These are phyloP conservation scores for Aquilaria yunnanensis DNA, from an alignment of 345 rosid species.

Conservation along the genomic window DNA sequence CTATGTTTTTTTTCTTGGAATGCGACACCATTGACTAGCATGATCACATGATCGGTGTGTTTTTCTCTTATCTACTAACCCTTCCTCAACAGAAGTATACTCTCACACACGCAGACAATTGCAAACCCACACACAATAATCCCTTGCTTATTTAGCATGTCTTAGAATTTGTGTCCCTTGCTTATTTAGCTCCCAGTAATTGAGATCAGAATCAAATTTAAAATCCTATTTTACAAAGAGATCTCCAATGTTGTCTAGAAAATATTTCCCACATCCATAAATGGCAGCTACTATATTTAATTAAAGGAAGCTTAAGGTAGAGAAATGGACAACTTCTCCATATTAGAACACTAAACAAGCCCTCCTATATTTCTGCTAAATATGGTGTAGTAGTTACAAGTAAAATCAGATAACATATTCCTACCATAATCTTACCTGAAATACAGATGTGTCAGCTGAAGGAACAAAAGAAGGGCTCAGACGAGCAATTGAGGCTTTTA, in stretches of 20 bases:
- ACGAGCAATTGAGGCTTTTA: conserved; percentile 38
- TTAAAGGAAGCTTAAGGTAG: not conserved
- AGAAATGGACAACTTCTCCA: not conserved
- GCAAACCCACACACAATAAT: too few relatives aligned
- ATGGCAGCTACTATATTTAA: not conserved
- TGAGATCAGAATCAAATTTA: too few relatives aligned
- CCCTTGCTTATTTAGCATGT: too few relatives aligned
- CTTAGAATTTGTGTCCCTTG: too few relatives aligned
- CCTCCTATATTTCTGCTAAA: not conserved
- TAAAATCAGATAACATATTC: not conserved
- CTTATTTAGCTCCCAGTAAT: too few relatives aligned
- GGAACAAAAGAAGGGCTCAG: conserved; percentile 46
- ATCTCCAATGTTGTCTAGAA: not conserved
- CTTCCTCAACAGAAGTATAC: too few relatives aligned
- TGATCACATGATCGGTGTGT: too few relatives aligned
- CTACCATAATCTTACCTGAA: conserved; percentile 48
- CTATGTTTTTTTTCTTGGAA: too few relatives aligned
- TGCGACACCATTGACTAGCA: too few relatives aligned
- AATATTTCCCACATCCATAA: not conserved
- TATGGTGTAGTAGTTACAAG: not conserved
- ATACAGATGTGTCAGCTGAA: conserved; percentile 42
- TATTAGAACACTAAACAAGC: too few relatives aligned
- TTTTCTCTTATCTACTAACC: too few relatives aligned
- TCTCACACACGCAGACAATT: too few relatives aligned
- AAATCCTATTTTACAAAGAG: not conserved